Conservation (phyloP, 345 rosid genomes). For the Stellera chamaejasme region DNA sequence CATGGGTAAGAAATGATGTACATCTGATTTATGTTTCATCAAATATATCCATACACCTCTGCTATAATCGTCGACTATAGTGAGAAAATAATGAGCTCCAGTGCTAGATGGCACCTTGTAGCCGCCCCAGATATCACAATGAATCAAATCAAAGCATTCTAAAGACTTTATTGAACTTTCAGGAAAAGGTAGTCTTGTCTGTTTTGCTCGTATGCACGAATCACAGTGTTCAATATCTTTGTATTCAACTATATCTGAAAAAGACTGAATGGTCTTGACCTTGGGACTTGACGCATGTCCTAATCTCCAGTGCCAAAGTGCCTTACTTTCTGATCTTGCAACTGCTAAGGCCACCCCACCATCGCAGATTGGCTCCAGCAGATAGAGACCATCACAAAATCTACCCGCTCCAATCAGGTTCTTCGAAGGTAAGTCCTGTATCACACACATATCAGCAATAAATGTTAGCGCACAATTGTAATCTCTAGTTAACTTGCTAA, state of each 20-base stretch:
- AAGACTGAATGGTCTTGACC: background rate
- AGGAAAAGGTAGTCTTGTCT: no score
- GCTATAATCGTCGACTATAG: conserved; percentile 2
- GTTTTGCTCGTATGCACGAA: background rate
- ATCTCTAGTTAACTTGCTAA: no score
- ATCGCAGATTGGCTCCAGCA: no score
- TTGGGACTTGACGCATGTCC: background rate
- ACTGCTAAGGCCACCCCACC: no score
- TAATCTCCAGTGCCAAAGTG: background rate
- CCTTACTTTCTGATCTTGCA: background rate
- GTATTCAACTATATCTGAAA: background rate
- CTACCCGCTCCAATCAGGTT: background rate
- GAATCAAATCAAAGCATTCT: no score
- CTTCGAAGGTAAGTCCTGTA: conserved; percentile 1
- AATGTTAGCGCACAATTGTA: no score
- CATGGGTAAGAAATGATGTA: background rate
- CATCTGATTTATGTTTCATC: background rate
- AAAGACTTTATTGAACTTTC: no score
- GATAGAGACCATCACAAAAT: no score
- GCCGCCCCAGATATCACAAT: no score
- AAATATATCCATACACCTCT: background rate
- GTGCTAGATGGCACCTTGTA: no score
- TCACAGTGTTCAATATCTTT: background rate
- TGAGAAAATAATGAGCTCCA: background rate
- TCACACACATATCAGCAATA: background rate